Conservation (phyloP, 2,329 filamentous ascomycete species). For the Monilinia polystroma region DNA sequence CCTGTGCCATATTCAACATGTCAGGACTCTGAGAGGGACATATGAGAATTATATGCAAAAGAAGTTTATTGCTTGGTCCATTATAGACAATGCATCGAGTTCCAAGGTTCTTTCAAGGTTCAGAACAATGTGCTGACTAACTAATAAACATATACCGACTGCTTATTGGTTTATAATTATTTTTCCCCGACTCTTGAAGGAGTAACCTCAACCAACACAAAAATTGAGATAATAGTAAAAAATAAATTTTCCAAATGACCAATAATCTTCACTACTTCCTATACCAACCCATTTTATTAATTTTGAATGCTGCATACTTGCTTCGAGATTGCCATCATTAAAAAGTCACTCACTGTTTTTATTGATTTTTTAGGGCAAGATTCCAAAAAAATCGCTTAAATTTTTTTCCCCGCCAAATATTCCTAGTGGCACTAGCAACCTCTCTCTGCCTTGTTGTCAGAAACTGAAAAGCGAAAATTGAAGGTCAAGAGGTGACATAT, state of each 20-base stretch:
- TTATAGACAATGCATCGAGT: slow-evolving; percentile 1
- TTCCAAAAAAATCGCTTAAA: slow-evolving; percentile 24
- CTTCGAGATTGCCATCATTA: background rate
- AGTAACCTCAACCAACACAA: background rate
- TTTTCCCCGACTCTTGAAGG: background rate
- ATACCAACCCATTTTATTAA: background rate
- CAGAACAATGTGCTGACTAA: slow-evolving; percentile 14
- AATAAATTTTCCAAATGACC: slow-evolving; percentile 1
- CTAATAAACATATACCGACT: background rate
- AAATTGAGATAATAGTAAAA: background rate
- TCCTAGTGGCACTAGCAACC: slow-evolving; percentile 13
- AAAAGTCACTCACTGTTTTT: slow-evolving; percentile 1
- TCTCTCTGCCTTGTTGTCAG: background rate
- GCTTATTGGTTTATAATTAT: slow-evolving; percentile 3
- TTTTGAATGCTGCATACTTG: background rate
- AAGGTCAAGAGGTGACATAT: background rate
- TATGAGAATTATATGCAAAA: background rate
- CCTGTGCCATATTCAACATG: background rate
- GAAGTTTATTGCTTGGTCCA: background rate
- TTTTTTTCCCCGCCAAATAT: slow-evolving; percentile 22
- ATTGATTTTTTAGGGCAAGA: slow-evolving; percentile 17
- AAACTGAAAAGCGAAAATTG: background rate
- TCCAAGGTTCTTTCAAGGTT: slow-evolving; percentile 8
- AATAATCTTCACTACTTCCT: background rate
- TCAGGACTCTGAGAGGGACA: background rate